Percentiles rank a stretch among this genome's conserved stretches.
Conservation (phyloP, 495 filamentous ascomycete genomes). For the Terfezia claveryi region DNA sequence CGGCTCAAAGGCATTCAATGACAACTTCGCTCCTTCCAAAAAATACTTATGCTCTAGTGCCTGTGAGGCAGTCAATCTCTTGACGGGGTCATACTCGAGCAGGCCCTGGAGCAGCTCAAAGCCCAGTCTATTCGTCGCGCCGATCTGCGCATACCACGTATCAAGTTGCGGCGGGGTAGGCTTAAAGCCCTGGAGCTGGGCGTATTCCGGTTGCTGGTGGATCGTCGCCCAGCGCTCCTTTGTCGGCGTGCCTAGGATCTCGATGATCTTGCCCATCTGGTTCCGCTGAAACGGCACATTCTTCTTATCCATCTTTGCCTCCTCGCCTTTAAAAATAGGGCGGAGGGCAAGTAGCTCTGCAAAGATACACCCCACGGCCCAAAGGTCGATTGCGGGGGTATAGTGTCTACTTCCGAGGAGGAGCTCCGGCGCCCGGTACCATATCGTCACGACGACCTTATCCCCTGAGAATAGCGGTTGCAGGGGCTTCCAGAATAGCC, state of each 20-base stretch:
- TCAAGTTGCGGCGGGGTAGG: conserved; percentile 32
- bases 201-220: conserved; percentile 57
- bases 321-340: conserved; percentile 96
- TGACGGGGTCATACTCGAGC: conserved; percentile 81
- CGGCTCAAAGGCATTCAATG: conserved; percentile 47
- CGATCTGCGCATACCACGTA: conserved; percentile 35
- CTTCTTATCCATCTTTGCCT: conserved; percentile 99
- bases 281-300: conserved; percentile 92
- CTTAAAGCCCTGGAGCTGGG: conserved; percentile 32
- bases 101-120: conserved; percentile 59
- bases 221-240: conserved; percentile 79
- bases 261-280: conserved; percentile 96
- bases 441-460: conserved; percentile 98
- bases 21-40: conserved; percentile 24
- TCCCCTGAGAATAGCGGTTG: conserved; percentile 81
- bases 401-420: conserved; percentile 82
- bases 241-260: conserved; percentile 74
- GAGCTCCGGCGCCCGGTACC: conserved; percentile 92
- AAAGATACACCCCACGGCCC: conserved; percentile 96
- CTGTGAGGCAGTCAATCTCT: conserved; percentile 60
- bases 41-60: conserved; percentile 84
- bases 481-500: conserved; percentile 81
- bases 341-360: conserved; percentile 76
- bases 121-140: conserved; percentile 32
- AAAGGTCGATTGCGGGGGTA: conserved; percentile 87